Conservation (phyloP, 768 basidiomycete genomes). For the Galerina marginata region DNA sequence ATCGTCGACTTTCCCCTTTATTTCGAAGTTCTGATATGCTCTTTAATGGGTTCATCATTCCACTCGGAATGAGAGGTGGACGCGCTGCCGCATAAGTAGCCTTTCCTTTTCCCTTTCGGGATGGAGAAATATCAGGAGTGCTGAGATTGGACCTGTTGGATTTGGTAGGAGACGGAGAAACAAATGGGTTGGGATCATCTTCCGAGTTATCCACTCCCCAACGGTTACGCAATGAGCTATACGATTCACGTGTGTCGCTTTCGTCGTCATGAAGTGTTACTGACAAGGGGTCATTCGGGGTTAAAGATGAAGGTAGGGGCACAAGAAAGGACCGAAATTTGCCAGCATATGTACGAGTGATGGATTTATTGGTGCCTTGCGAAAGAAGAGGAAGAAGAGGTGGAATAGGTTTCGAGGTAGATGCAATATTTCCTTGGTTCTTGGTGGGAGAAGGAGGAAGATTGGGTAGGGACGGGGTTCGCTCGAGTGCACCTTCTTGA, state of each 20-base stretch:
- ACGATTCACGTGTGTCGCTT: constrained; percentile 70
- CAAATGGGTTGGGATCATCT: constrained; percentile 58
- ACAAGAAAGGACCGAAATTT: constrained; percentile 83
- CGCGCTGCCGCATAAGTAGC: constrained; percentile 31
- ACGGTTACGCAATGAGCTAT: constrained; percentile 71
- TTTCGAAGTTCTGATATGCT: constrained; percentile 82
- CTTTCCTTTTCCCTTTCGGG: constrained; percentile 40
- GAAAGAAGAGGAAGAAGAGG: constrained; percentile 32
- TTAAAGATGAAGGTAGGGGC: constrained; percentile 49
- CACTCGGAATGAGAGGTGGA: constrained; percentile 44
- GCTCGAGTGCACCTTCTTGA: constrained; percentile 22
- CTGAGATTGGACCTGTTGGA: constrained; percentile 34
- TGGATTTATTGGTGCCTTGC: constrained; percentile 35
- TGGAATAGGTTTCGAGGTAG: constrained; percentile 25
- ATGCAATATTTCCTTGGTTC: constrained; percentile 14
- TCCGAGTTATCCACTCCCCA: constrained; percentile 86
- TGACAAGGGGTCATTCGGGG: constrained; percentile 19
- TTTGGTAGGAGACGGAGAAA: constrained; percentile 34
- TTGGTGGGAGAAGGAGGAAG: constrained; percentile 35
- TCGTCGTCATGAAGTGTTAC: constrained; percentile 44
- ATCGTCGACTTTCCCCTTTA: constrained; percentile 80
- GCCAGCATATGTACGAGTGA: constrained; percentile 74
- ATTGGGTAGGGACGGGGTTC: constrained; percentile 45
- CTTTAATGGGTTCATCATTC: constrained; percentile 76
- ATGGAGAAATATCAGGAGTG: constrained; percentile 43